These are phyloP conservation scores for Penicillium janthinellum DNA, from an alignment of 2,329 filamentous ascomycete genomes.

Conservation along the genomic window DNA sequence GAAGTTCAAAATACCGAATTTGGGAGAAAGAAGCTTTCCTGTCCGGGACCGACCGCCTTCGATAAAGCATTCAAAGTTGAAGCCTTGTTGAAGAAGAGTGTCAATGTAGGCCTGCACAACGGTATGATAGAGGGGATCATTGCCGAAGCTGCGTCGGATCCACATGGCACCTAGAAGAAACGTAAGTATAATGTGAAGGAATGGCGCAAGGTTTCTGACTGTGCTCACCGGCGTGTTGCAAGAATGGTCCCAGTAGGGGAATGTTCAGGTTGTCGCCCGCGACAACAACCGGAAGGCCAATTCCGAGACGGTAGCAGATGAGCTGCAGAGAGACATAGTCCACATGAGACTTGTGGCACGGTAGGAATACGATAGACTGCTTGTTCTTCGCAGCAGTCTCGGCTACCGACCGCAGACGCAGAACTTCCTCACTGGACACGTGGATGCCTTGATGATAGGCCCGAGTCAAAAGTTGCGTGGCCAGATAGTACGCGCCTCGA, in stretches of 20 bases:
- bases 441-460: slow-evolving; percentile 97
- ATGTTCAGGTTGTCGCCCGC: slow-evolving; percentile 97
- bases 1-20: slow-evolving; percentile 93
- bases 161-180: slow-evolving; percentile 73
- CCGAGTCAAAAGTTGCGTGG: slow-evolving; percentile 82
- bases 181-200: slow-evolving; percentile 17
- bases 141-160: slow-evolving; percentile 89
- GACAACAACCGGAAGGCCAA: slow-evolving; percentile 87
- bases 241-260: slow-evolving; percentile 81
- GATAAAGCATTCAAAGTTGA: slow-evolving; percentile 96
- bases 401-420: slow-evolving; percentile 78
- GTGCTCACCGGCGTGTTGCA: slow-evolving; percentile 78
- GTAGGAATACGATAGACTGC: slow-evolving; percentile 93
- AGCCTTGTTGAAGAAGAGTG: slow-evolving; percentile 83
- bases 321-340: slow-evolving; percentile 95
- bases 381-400: slow-evolving; percentile 81
- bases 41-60: slow-evolving; percentile 92
- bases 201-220: not conserved
- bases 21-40: slow-evolving; percentile 88
- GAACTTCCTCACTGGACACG: slow-evolving; percentile 89
- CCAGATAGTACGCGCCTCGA: slow-evolving; percentile 84
- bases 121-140: slow-evolving; percentile 85
- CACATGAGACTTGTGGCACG: slow-evolving; percentile 91
- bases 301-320: slow-evolving; percentile 89
- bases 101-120: slow-evolving; percentile 97